Base-by-base conservation (phyloP, 2,329 filamentous ascomycete genomes). In the Exophiala lecanii-corni region DNA sequence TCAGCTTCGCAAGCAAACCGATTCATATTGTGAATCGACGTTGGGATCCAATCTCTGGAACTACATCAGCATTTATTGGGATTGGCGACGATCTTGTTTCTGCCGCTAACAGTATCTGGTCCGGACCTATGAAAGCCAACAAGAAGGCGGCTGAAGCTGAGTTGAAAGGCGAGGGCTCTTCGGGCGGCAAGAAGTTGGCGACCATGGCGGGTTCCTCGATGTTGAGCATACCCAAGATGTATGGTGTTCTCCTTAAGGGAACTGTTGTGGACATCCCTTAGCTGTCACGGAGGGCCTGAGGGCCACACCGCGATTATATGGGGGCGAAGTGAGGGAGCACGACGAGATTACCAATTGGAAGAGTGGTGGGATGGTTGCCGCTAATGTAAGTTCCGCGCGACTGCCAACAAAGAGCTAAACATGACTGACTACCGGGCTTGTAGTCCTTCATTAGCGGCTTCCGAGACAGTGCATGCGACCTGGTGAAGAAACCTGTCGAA, bases 281-380 rank as follows among this genome's bases (percentile, higher is more conserved):
- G 65, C 66, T 1, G 37, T 59, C 3, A 47, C 64, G 1, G 62
- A 68, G 39, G 65, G 64, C 0, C 47, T 67, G 9, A 57, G 59
- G 18, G 56, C 55, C 3, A 49, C 62, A 1, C 66, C 66, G 0
- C 57, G 47, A 12, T 41, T 68, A 3, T 67, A 66, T 39, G 64
- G 65, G 3, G 63, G 67, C 21, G 53, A 62, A 10, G 53, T 61
- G 2, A 54, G 55, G 23, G 51, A 62, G 4, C 55, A 66, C 31
- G 59, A 58, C 1, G 47, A 57, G 2, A 57, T 68, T 3, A 57
- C 50, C 4, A 61, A 63, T 23, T 62, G 57, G 55, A 59, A 61
- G 25, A 59, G 55, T 21, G 66, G 64, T 0, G 55, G 56, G 1
- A 36, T 48, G 1, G 57, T 62, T 0, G 65, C 56, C 1, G 60